Evolutionary conservation across 352 stramenopile genomes (phyloP).

Genomic region (Phytopythium aichiense): DNA sequence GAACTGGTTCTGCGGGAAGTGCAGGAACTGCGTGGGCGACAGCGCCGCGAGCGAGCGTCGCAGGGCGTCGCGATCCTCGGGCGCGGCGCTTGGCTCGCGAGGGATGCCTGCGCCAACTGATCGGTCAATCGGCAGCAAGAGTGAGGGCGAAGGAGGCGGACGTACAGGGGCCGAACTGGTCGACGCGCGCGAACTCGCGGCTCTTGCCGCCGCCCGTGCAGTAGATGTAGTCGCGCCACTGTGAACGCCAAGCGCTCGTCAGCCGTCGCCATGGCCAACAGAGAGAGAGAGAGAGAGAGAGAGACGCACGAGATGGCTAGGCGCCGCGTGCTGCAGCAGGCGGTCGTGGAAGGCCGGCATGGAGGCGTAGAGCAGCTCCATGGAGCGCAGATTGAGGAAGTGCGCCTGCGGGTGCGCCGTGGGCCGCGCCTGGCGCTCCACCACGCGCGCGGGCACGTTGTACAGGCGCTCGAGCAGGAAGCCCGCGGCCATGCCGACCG

Average conservation of each 20-base stretch:
- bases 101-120: slow-evolving; percentile 34
- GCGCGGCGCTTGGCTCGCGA: slow-evolving; percentile 14
- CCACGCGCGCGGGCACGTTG: slow-evolving; percentile 57
- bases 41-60: slow-evolving; percentile 32
- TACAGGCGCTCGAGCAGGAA: slow-evolving; percentile 74
- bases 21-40: slow-evolving; percentile 78
- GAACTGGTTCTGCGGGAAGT: slow-evolving; percentile 85
- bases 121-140: slow-evolving; percentile 9
- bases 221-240: slow-evolving; percentile 88
- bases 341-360: slow-evolving; percentile 74
- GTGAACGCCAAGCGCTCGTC: not conserved
- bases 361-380: slow-evolving; percentile 89
- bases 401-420: slow-evolving; percentile 92
- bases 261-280: not conserved
- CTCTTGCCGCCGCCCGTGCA: slow-evolving; percentile 62
- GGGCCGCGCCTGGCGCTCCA: slow-evolving; percentile 69
- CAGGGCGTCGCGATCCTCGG: slow-evolving; percentile 25
- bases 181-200: slow-evolving; percentile 69
- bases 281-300: too few relatives aligned
- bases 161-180: slow-evolving; percentile 74
- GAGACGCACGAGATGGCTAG: slow-evolving; percentile 49
- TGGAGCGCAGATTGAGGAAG: slow-evolving; percentile 93
- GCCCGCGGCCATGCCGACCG: slow-evolving; percentile 61
- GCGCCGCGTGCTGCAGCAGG: slow-evolving; percentile 51
- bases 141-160: not conserved